These are phyloP conservation scores for Termitomyces sp. DNA, from an alignment of 768 basidiomycete species.

Conservation along the genomic window DNA sequence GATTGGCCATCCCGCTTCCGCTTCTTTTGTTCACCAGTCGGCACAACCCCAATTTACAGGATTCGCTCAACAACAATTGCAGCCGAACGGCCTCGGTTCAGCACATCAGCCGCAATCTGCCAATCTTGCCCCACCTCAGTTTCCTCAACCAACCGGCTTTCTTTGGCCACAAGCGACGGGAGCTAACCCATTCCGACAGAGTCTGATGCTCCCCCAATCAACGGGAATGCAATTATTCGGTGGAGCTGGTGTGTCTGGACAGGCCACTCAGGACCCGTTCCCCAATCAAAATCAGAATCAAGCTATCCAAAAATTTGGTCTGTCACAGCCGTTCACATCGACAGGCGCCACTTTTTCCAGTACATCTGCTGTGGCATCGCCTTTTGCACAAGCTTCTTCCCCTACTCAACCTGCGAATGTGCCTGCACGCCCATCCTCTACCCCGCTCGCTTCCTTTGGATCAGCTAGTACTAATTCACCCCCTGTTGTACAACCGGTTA, in stretches of 20 bases:
- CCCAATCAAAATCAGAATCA: constrained; percentile 12
- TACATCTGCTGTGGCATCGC: constrained; percentile 16
- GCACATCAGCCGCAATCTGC: constrained; percentile 27
- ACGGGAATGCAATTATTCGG: constrained; percentile 51
- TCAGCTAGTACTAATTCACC: constrained; percentile 29
- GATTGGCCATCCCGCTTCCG: constrained; percentile 45
- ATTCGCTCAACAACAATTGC: constrained; percentile 26
- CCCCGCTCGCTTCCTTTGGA: constrained; percentile 49
- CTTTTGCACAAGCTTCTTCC: constrained; percentile 17
- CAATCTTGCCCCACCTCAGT: constrained; percentile 19
- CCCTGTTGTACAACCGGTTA: constrained; percentile 56
- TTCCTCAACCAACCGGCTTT: constrained; percentile 28
- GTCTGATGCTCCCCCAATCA: constrained; percentile 57
- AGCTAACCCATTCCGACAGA: constrained; percentile 82
- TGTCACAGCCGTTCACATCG: constrained; percentile 11
- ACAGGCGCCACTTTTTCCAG: constrained; percentile 15
- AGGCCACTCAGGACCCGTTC: constrained; percentile 13
- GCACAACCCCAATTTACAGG: constrained; percentile 27
- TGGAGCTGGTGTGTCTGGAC: constrained; percentile 15
- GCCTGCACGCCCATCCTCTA: constrained; percentile 64
- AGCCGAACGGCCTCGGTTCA: constrained; percentile 18
- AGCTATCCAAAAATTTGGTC: not conserved
- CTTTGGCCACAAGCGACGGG: constrained; percentile 58
- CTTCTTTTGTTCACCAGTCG: constrained; percentile 48
- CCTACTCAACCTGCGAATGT: constrained; percentile 18